These are phyloP conservation scores for Saccharomyces hybrid DNA, from an alignment of 1,139 yeast species.

Conservation along the genomic window DNA sequence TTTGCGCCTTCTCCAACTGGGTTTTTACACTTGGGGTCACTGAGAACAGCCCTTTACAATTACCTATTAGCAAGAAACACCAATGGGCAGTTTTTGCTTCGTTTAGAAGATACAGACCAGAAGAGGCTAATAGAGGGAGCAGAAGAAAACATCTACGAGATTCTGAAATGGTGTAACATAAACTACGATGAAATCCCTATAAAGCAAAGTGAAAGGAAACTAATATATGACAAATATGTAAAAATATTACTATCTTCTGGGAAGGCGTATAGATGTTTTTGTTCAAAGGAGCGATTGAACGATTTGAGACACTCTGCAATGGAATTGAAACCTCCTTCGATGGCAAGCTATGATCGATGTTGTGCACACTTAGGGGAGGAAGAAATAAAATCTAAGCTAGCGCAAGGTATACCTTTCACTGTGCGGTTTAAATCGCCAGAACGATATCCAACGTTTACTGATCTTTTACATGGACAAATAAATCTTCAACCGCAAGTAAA, in stretches of 20 bases:
- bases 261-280: constrained; percentile 77
- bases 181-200: constrained; percentile 80
- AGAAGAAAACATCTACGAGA: constrained; percentile 67
- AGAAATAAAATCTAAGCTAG: constrained; percentile 35
- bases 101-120: constrained; percentile 91
- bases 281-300: constrained; percentile 72
- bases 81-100: constrained; percentile 68
- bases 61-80: constrained; percentile 74
- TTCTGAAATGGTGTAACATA: constrained; percentile 72
- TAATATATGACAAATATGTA: constrained; percentile 55
- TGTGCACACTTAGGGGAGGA: constrained; percentile 45
- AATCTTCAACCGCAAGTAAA: constrained; percentile 78
- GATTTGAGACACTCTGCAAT: constrained; percentile 65
- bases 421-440: constrained; percentile 66
- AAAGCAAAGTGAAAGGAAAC: constrained; percentile 71
- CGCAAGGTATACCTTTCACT: constrained; percentile 37
- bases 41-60: constrained; percentile 88
- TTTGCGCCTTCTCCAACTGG: constrained; percentile 99
- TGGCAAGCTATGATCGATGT: constrained; percentile 84
- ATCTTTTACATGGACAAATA: constrained; percentile 68
- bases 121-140: constrained; percentile 73
- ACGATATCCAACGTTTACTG: constrained; percentile 56
- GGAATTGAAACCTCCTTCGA: constrained; percentile 74
- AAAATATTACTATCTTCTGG: constrained; percentile 53
- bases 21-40: constrained; percentile 78